phyloP scores from a whole-genome alignment of 768 basidiomycete genomes.

The Rhizopogon salebrosus region DNA sequence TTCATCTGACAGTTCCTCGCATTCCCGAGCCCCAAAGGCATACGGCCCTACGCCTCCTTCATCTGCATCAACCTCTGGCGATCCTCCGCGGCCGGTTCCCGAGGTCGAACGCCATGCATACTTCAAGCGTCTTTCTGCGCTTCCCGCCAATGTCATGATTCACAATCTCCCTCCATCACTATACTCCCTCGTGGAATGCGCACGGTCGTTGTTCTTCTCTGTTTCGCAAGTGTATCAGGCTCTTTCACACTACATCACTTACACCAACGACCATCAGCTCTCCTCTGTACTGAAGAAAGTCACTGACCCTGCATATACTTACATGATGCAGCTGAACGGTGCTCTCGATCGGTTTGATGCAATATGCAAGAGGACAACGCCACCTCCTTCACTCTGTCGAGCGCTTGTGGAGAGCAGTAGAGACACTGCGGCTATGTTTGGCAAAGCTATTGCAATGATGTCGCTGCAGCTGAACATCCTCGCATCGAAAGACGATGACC shows the following conservation, averaged over 20 bases:
- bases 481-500: conserved; percentile 69
- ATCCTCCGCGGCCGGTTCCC: conserved; percentile 36
- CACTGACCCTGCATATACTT: conserved; percentile 76
- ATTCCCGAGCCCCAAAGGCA: conserved; percentile 17
- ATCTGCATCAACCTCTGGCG: conserved; percentile 32
- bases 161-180: conserved; percentile 68
- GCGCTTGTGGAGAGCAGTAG: conserved; percentile 78
- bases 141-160: conserved; percentile 56
- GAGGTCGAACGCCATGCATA: conserved; percentile 86
- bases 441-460: conserved; percentile 83
- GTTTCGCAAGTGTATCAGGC: conserved; percentile 88
- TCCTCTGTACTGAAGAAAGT: conserved; percentile 79
- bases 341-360: conserved; percentile 90
- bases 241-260: conserved; percentile 80
- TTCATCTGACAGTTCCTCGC: conserved; percentile 24
- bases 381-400: conserved; percentile 69
- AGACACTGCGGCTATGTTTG: conserved; percentile 78
- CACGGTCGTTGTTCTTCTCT: conserved; percentile 88
- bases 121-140: conserved; percentile 84
- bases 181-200: conserved; percentile 73
- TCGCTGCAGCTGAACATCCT: conserved; percentile 76
- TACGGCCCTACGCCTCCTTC: conserved; percentile 27
- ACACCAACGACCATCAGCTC: conserved; percentile 77
- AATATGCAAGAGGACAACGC: conserved; percentile 61
- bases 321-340: conserved; percentile 80